Evolutionary conservation across 1,284 basidiomycete species (phyloP), one percentile per base, ranked within the genome.

Genomic region (Trametes sp.): DNA sequence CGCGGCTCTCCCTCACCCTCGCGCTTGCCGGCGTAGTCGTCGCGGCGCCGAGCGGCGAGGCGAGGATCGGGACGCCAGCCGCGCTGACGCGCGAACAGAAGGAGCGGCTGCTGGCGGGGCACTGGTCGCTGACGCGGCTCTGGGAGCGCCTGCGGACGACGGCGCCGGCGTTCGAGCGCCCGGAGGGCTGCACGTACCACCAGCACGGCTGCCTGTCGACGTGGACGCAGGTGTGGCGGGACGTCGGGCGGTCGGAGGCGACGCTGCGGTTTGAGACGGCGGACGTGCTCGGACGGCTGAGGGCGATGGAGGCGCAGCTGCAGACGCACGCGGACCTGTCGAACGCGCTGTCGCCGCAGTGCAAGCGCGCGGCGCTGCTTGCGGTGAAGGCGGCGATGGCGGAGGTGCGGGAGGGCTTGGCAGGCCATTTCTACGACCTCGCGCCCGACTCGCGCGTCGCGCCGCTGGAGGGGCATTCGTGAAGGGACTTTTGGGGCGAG

Each of bases 101-200:
- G 24, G 59, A 58, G 46, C 71, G 73, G 24, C 71, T 76, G 35
- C 72, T 76, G 28, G 69, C 67, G 36, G 75, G 76, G 19, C 70
- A 72, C 64, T 73, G 69, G 64, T 69, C 74, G 53, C 72, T 77
- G 24, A 67, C 70, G 42, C 59, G 65, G 24, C 69, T 72, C 14
- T 76, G 76, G 75, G 72, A 73, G 44, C 49, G 48, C 4, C 62
- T 76, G 23, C 67, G 69, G 14, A n/a, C 50, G 31, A 61, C 29
- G 21, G 61, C 72, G 53, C 76, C 75, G 11, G 58, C 42, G 51
- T 73, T 76, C 63, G 57, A 65, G 54, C 67, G 67, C 11, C 64
- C 72, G 24, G 70, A 73, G 10, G 71, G 72, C 42, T 77, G 75
- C 69, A 71, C 72, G 53, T 75, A 73, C 67, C 74, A 75, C 66